Conservation (phyloP, 1,284 basidiomycete genomes). For the Agaricales sp. region DNA sequence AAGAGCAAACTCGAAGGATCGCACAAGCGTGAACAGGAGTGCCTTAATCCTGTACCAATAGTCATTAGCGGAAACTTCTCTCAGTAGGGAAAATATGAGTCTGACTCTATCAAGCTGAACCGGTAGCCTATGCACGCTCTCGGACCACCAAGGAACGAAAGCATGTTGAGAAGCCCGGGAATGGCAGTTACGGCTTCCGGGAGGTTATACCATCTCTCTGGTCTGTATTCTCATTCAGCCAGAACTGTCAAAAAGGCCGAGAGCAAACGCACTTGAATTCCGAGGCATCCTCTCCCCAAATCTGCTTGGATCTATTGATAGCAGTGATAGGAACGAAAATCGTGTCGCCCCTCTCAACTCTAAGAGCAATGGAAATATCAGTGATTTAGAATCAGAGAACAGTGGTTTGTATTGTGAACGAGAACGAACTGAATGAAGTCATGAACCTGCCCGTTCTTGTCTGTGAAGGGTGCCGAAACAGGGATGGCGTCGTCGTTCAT, state of each 20-base stretch:
- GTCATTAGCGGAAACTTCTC: neutral
- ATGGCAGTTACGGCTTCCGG: slow-evolving; percentile 14
- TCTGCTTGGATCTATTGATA: slow-evolving; percentile 20
- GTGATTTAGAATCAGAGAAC: too few relatives aligned
- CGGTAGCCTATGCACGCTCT: slow-evolving; percentile 28
- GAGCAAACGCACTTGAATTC: slow-evolving; percentile 21
- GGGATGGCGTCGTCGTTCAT: slow-evolving; percentile 36
- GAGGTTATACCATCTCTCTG: slow-evolving; percentile 20
- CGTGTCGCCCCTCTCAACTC: slow-evolving; percentile 19
- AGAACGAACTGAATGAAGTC: neutral
- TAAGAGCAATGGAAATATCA: slow-evolving; percentile 6
- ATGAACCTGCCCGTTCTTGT: slow-evolving; percentile 5
- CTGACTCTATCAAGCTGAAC: slow-evolving; percentile 30
- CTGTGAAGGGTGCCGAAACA: slow-evolving; percentile 20
- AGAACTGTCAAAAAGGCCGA: neutral
- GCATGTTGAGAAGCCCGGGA: slow-evolving; percentile 19
- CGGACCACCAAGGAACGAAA: slow-evolving; percentile 22
- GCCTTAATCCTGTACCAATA: slow-evolving; percentile 34
- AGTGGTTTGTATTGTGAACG: neutral
- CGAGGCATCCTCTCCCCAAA: slow-evolving; percentile 29
- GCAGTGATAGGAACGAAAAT: slow-evolving; percentile 22
- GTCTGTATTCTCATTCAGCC: slow-evolving; percentile 10
- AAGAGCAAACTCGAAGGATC: slow-evolving; percentile 46
- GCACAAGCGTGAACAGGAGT: slow-evolving; percentile 45
- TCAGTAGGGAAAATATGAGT: slow-evolving; percentile 8